phyloP scores from a whole-genome alignment of 345 rosid species.

The Hibiscus syriacus region DNA sequence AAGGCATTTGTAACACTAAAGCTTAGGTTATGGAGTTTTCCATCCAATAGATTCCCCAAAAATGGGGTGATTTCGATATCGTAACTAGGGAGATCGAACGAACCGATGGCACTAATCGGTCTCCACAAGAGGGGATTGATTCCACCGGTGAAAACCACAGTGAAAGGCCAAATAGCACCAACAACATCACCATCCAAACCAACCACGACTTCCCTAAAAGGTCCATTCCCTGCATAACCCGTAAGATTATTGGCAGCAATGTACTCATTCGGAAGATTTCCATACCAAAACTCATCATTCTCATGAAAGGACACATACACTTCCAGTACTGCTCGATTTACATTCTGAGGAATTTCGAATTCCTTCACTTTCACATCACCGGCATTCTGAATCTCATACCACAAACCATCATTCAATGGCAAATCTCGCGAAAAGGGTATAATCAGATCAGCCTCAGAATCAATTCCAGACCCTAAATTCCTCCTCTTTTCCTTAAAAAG shows the following conservation, averaged over 20 bases:
- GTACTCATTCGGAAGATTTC: slow-evolving; percentile 60
- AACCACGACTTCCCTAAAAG: slow-evolving; percentile 83
- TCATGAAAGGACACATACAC: slow-evolving; percentile 90
- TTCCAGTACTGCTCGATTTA: slow-evolving; percentile 79
- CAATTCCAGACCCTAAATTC: slow-evolving; percentile 19
- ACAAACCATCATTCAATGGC: slow-evolving; percentile 69
- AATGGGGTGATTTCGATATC: slow-evolving; percentile 73
- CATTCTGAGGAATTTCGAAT: slow-evolving; percentile 61
- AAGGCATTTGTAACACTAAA: slow-evolving; percentile 72
- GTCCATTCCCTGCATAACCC: slow-evolving; percentile 60
- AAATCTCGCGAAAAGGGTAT: slow-evolving; percentile 60
- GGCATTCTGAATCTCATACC: slow-evolving; percentile 65
- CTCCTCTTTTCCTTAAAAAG: not conserved
- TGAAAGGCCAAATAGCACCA: slow-evolving; percentile 86
- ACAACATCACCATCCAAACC: slow-evolving; percentile 50
- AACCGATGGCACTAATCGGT: slow-evolving; percentile 69
- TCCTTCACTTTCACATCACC: slow-evolving; percentile 37
- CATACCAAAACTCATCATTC: slow-evolving; percentile 86
- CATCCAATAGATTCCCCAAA: slow-evolving; percentile 59
- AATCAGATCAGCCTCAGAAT: slow-evolving; percentile 62
- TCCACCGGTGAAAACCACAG: slow-evolving; percentile 83
- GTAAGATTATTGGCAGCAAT: slow-evolving; percentile 51
- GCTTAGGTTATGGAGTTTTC: slow-evolving; percentile 45
- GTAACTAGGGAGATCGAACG: slow-evolving; percentile 76
- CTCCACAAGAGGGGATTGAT: slow-evolving; percentile 80